Percentiles rank a stretch among this genome's conserved stretches.
These are phyloP conservation scores for Cyclotella kingstonii DNA, from an alignment of 108 stramenopile genomes.

Conservation along the genomic window DNA sequence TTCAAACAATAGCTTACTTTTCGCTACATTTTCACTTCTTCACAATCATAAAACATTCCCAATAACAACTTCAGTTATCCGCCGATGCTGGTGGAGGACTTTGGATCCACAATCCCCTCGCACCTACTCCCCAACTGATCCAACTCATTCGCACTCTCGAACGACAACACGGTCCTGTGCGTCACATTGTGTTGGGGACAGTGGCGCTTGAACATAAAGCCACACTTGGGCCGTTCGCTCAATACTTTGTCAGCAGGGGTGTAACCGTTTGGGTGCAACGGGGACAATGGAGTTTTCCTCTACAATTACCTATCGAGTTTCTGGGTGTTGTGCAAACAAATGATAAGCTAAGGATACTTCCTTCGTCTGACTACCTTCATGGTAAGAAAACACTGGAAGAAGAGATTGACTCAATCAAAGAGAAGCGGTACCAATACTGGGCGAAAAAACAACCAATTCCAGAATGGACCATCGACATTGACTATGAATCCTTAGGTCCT, in stretches of 20 bases:
- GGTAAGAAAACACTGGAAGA: constrained; percentile 29
- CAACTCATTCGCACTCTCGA: constrained; percentile 63
- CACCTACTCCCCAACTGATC: constrained; percentile 85
- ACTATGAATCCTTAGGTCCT: constrained; percentile 82
- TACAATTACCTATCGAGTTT: constrained; percentile 69
- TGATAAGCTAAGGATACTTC: constrained; percentile 52
- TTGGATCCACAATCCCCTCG: constrained; percentile 78
- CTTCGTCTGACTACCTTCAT: constrained; percentile 34
- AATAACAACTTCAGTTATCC: neutral
- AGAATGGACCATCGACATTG: constrained; percentile 79
- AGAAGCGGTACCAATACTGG: constrained; percentile 33
- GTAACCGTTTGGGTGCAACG: constrained; percentile 86
- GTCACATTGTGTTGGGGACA: constrained; percentile 86
- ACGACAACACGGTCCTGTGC: constrained; percentile 71
- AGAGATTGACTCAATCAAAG: constrained; percentile 9
- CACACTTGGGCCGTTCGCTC: constrained; percentile 79
- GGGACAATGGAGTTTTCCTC: constrained; percentile 84
- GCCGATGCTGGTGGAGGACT: constrained; percentile 1
- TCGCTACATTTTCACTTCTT: no score
- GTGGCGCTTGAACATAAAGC: constrained; percentile 93
- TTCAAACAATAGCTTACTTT: no score
- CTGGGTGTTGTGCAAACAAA: constrained; percentile 63
- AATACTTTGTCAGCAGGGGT: constrained; percentile 68
- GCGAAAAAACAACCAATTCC: constrained; percentile 46
- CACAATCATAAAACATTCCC: no score